These are phyloP conservation scores for Rusavskia elegans DNA, from an alignment of 495 filamentous ascomycete species.

Conservation along the genomic window DNA sequence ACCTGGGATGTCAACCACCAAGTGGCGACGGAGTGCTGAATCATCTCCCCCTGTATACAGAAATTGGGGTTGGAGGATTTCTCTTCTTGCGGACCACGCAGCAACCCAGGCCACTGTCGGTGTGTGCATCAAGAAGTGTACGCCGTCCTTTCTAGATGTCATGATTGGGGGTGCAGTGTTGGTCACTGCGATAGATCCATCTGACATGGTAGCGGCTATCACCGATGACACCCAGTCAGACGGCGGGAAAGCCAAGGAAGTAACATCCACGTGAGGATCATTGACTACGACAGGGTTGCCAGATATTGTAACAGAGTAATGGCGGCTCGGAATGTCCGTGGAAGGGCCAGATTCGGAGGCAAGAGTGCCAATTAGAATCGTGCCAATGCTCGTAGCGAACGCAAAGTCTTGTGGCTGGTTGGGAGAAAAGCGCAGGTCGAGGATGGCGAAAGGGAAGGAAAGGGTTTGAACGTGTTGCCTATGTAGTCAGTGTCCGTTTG, in stretches of 20 bases:
- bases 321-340: too few relatives aligned
- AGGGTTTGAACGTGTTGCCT: slow-evolving; percentile 28
- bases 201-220: slow-evolving; percentile 26
- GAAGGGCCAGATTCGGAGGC: not conserved
- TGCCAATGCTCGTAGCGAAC: slow-evolving; percentile 57
- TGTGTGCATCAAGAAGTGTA: slow-evolving; percentile 22
- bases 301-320: too few relatives aligned
- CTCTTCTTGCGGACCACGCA: slow-evolving; percentile 27
- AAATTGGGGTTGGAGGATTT: slow-evolving; percentile 14
- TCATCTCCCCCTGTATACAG: slow-evolving; percentile 58
- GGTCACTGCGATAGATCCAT: slow-evolving; percentile 41
- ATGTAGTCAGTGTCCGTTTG: not conserved
- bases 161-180: slow-evolving; percentile 10
- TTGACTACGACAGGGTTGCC: too few relatives aligned
- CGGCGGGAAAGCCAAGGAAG: slow-evolving; percentile 40
- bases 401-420: slow-evolving; percentile 38
- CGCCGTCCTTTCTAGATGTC: not conserved
- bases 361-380: slow-evolving; percentile 45
- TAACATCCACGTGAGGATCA: too few relatives aligned
- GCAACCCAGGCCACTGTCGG: slow-evolving; percentile 48
- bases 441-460: slow-evolving; percentile 49
- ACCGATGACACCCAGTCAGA: too few relatives aligned
- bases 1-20: not conserved
- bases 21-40: slow-evolving; percentile 15
- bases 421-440: slow-evolving; percentile 75